phyloP scores from a whole-genome alignment of 1,284 basidiomycete species.

The Inonotus hispidus region DNA sequence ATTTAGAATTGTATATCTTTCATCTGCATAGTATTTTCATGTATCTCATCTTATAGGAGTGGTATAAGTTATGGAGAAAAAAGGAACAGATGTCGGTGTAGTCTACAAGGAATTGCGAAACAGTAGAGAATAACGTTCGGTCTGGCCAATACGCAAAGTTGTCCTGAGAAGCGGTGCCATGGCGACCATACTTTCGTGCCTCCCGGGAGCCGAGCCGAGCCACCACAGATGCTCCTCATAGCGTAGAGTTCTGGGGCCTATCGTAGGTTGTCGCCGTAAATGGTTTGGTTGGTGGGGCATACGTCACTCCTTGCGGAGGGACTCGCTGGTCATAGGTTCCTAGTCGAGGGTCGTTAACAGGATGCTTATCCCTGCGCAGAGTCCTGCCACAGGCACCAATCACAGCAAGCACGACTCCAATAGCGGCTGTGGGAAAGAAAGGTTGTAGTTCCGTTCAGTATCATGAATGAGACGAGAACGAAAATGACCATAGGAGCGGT shows the following conservation, averaged over 20 bases:
- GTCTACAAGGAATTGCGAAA: slow-evolving; percentile 1
- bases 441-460: not conserved
- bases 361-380: not conserved
- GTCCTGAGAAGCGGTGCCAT: not conserved
- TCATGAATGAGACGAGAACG: too few relatives aligned
- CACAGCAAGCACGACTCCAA: slow-evolving; percentile 25
- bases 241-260: not conserved
- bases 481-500: not conserved
- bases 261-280: slow-evolving; percentile 8
- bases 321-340: not conserved
- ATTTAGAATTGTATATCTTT: not conserved
- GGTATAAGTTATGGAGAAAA: not conserved
- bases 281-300: not conserved
- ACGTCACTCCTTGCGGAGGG: not conserved
- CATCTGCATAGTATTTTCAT: too few relatives aligned
- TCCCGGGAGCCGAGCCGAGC: too few relatives aligned
- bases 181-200: too few relatives aligned
- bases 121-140: not conserved
- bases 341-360: not conserved
- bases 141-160: not conserved
- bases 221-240: too few relatives aligned
- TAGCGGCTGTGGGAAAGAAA: slow-evolving; percentile 19
- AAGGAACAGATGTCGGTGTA: not conserved
- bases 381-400: slow-evolving; percentile 21
- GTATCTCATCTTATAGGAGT: not conserved